Percentiles rank a stretch among this genome's conserved stretches.
Conservation (phyloP, 2,329 filamentous ascomycete genomes). For the Sclerotinia subarctica region DNA sequence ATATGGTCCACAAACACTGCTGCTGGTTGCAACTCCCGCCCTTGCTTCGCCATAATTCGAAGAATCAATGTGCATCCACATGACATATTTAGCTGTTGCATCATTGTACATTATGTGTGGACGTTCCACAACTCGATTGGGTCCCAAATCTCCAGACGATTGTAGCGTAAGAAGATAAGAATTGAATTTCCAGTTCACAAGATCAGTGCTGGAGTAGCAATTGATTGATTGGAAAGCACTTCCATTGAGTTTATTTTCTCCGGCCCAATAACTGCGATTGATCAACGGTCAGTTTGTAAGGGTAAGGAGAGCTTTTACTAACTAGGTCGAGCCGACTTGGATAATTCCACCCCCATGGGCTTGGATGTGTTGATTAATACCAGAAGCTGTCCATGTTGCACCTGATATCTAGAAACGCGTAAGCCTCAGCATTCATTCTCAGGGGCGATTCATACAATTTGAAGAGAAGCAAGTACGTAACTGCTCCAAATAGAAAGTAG, state of each 20-base stretch:
- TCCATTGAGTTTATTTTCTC: conserved; percentile 66
- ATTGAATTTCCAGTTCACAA: conserved; percentile 62
- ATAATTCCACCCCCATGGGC: conserved; percentile 66
- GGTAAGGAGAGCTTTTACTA: background rate
- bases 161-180: conserved; percentile 56
- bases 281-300: background rate
- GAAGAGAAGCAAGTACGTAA: conserved; percentile 12
- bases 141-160: conserved; percentile 55
- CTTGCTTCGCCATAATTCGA: conserved; percentile 60
- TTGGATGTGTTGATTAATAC: conserved; percentile 54
- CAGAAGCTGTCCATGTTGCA: conserved; percentile 35
- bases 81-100: conserved; percentile 60
- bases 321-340: conserved; percentile 50
- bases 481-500: conserved; percentile 12
- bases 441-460: conserved; percentile 7
- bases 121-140: conserved; percentile 60
- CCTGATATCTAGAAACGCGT: conserved; percentile 30
- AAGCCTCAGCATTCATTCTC: background rate
- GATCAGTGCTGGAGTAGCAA: conserved; percentile 62
- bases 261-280: conserved; percentile 47
- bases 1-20: conserved; percentile 60
- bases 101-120: conserved; percentile 69
- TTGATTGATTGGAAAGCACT: conserved; percentile 61
- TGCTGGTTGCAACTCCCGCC: conserved; percentile 60
- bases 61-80: conserved; percentile 67